Base-by-base conservation (phyloP, 495 filamentous ascomycete genomes). In the Ascobolus immersus region DNA sequence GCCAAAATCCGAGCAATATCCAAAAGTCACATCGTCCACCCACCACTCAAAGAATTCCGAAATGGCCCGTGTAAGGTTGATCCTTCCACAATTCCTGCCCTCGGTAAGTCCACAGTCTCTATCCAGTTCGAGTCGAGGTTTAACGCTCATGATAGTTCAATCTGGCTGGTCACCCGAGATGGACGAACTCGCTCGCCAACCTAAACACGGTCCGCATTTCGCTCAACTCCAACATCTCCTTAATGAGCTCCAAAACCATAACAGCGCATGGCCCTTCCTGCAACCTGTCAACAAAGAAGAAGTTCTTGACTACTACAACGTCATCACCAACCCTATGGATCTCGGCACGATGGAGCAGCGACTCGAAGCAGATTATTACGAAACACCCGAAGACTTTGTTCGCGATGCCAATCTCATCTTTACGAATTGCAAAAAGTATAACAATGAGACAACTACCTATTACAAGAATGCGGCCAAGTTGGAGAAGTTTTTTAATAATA, bases 271-370 rank as follows among this genome's bases (percentile, higher is more conserved):
- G 86, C 89, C 89, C 2, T 94, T 96, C 58, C 65, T 81, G 5
- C 68, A 79, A 30, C 86, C 86, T 3, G 86, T 96, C 37, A 93
- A 90, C 43, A 70, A 72, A 38, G 86, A 96, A 38, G 86, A 94
- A 40, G 86, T 96, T 0, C 67, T 72, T 1, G 89, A 96, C 49
- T 96, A 96, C 57, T 96, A 94, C 58, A 79, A 90, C 41, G 84
- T 94, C 24, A 94, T 96, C 58, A 76, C 80, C 50, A 79, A 92
- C 53, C 89, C 86, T 9, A 96, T 96, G 86, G 86, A 96, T 51
- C 58, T 96, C 25, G 69, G 64, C 18, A 92, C 84, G 7, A 94
- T 96, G 89, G 86, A 96, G 50, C 68, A 69, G 39, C 89, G 90
- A 54, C 73, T 89, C 33, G 84, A 94, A 44, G 79, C 79, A 29